Evolutionary conservation across 1,284 basidiomycete genomes (phyloP).

Genomic region (Xerocomus amazonicus): DNA sequence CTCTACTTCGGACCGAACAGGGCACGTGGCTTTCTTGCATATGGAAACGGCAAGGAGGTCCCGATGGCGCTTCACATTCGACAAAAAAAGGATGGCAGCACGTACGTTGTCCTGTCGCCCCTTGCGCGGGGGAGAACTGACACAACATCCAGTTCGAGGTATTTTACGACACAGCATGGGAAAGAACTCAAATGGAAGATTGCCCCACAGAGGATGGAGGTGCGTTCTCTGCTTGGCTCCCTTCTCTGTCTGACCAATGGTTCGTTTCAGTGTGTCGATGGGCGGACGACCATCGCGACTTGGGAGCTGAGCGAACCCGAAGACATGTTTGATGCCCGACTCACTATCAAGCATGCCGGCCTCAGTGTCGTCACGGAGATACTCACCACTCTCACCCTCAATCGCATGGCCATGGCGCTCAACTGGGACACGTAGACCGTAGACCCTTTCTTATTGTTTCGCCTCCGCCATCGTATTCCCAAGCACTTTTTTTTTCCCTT

Average conservation of each 20-base stretch:
- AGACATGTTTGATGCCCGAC: conserved; percentile 53
- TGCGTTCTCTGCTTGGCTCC: conserved; percentile 20
- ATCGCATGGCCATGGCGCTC: conserved; percentile 57
- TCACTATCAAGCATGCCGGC: conserved; percentile 54
- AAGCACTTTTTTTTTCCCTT: not conserved
- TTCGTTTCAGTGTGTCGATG: conserved; percentile 51
- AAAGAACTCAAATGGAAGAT: conserved; percentile 71
- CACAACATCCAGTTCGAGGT: conserved; percentile 50
- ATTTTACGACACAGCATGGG: conserved; percentile 64
- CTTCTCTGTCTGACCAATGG: not conserved
- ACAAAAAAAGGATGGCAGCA: conserved; percentile 55
- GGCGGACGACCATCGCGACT: conserved; percentile 51
- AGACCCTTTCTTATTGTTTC: not conserved
- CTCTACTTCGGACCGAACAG: conserved; percentile 68
- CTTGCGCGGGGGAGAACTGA: not conserved
- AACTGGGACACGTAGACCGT: conserved; percentile 43
- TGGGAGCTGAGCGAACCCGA: conserved; percentile 60
- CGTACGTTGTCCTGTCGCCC: conserved; percentile 42
- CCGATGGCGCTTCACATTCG: conserved; percentile 56
- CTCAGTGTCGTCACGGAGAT: conserved; percentile 67
- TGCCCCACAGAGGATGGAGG: conserved; percentile 59
- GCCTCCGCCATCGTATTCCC: conserved; percentile 5
- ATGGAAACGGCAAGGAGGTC: conserved; percentile 57
- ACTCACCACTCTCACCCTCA: conserved; percentile 62
- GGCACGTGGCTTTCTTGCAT: conserved; percentile 58